Conservation (phyloP, 805 yeast species). For the Brettanomyces anomalus region DNA sequence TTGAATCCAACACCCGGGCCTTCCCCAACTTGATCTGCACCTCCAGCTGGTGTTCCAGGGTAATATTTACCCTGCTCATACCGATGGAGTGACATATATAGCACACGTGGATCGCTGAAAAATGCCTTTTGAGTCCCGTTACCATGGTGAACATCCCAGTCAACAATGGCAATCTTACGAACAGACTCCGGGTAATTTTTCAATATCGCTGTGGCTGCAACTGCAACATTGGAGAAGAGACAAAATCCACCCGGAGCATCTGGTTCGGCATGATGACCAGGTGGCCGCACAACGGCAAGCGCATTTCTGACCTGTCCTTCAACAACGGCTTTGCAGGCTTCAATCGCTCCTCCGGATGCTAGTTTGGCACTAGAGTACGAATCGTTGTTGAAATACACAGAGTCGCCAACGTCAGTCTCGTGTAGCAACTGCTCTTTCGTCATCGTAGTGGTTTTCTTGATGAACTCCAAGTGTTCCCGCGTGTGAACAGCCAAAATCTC, state of each 20-base stretch:
- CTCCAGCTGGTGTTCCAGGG: conserved; percentile 89
- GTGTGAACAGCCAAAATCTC: conserved; percentile 86
- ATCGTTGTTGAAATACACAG: conserved; percentile 91
- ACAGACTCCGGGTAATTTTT: conserved; percentile 83
- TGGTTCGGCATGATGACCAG: conserved; percentile 99
- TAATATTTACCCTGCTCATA: conserved; percentile 88
- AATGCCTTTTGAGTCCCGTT: conserved; percentile 96
- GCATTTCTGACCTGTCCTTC: conserved; percentile 90
- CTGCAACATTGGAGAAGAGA: conserved; percentile 91
- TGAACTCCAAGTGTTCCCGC: conserved; percentile 64
- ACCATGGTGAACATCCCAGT: conserved; percentile 99
- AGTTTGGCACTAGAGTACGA: conserved; percentile 78
- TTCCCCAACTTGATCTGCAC: conserved; percentile 71
- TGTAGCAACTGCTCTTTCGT: conserved; percentile 63
- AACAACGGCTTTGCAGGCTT: conserved; percentile 90
- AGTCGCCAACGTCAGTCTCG: conserved; percentile 87
- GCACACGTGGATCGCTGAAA: conserved; percentile 78
- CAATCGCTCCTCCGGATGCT: conserved; percentile 95
- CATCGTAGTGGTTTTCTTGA: conserved; percentile 72
- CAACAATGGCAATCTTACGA: conserved; percentile 71
- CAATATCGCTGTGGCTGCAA: conserved; percentile 82
- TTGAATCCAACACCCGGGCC: conserved; percentile 82
- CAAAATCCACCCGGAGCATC: conserved; percentile 96
- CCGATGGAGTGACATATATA: conserved; percentile 86
- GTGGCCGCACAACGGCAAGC: conserved; percentile 93